phyloP scores from a whole-genome alignment of 768 basidiomycete genomes.

The Naganishia friedmannii region DNA sequence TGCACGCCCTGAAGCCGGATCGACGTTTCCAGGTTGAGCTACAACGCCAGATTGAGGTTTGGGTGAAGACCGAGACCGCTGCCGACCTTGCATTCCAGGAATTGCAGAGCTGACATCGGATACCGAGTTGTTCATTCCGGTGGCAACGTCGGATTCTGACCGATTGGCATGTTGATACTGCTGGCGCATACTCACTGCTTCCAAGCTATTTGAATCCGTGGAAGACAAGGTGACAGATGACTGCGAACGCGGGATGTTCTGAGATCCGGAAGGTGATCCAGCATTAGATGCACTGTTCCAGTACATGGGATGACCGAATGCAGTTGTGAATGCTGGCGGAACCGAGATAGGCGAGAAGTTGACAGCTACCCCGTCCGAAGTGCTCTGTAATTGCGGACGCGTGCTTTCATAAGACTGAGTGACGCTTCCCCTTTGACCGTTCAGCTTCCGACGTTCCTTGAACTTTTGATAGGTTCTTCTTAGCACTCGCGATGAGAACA shows the following conservation, averaged over 20 bases:
- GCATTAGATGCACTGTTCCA: conserved; percentile 3
- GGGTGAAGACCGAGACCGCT: conserved; percentile 48
- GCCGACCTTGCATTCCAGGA: conserved; percentile 31
- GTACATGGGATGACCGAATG: conserved; percentile 18
- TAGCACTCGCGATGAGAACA: no score
- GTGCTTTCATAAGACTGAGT: conserved; percentile 21
- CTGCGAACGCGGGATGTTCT: conserved; percentile 25
- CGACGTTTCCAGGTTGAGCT: conserved; percentile 34
- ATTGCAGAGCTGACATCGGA: conserved; percentile 28
- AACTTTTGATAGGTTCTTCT: conserved; percentile 32
- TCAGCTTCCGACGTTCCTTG: conserved; percentile 43
- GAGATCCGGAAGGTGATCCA: conserved; percentile 26
- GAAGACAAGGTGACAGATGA: conserved; percentile 29
- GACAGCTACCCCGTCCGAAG: conserved; percentile 15
- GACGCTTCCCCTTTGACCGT: conserved; percentile 22
- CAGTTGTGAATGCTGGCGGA: conserved; percentile 17
- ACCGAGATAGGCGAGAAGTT: conserved; percentile 22
- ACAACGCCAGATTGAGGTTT: conserved; percentile 12
- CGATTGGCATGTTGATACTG: conserved; percentile 14
- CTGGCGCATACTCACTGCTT: conserved; percentile 9
- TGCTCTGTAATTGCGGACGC: conserved; percentile 17
- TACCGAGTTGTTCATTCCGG: conserved; percentile 32
- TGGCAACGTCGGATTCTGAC: conserved; percentile 37
- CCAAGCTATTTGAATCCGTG: conserved; percentile 24
- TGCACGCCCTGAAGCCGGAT: conserved; percentile 47